A percentile compares a stretch with the other conserved stretches of the same genome.
Conservation (phyloP, 495 filamentous ascomycete genomes). For the Xylaria bambusicola region DNA sequence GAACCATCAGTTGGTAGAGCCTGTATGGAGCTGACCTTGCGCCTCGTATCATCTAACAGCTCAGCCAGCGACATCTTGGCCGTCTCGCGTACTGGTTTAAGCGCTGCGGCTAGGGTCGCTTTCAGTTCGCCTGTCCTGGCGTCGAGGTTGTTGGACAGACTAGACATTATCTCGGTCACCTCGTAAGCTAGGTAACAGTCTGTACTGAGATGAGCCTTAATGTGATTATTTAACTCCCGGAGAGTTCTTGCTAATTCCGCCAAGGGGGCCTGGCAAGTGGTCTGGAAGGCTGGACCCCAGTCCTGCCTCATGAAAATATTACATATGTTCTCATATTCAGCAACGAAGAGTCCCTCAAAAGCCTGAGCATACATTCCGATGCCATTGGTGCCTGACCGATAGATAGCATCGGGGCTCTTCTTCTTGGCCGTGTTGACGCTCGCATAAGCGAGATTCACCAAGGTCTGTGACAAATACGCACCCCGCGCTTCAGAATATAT, state of each 20-base stretch:
- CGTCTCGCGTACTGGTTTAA: slow-evolving; percentile 88
- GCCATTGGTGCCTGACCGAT: slow-evolving; percentile 88
- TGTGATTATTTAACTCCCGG: slow-evolving; percentile 84
- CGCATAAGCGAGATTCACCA: slow-evolving; percentile 84
- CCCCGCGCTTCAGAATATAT: slow-evolving; percentile 85
- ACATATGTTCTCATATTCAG: slow-evolving; percentile 87
- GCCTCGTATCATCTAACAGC: slow-evolving; percentile 83
- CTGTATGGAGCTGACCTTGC: slow-evolving; percentile 60
- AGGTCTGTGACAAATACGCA: slow-evolving; percentile 74
- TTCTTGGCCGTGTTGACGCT: slow-evolving; percentile 87
- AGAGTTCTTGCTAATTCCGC: slow-evolving; percentile 83
- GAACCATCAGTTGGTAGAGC: slow-evolving; percentile 79
- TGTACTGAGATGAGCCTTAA: slow-evolving; percentile 80
- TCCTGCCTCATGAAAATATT: slow-evolving; percentile 81
- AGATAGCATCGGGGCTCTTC: slow-evolving; percentile 74
- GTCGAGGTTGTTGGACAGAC: slow-evolving; percentile 77
- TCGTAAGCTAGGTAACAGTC: slow-evolving; percentile 97
- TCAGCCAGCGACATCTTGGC: slow-evolving; percentile 82
- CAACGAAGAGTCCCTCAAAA: slow-evolving; percentile 79
- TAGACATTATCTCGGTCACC: slow-evolving; percentile 87
- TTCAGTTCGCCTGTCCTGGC: slow-evolving; percentile 83
- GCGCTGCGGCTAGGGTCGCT: slow-evolving; percentile 73
- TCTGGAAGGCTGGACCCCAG: slow-evolving; percentile 73
- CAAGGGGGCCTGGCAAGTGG: slow-evolving; percentile 74
- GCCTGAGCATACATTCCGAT: slow-evolving; percentile 87